phyloP scores from a whole-genome alignment of 2,329 filamentous ascomycete genomes.

The Trichoderma koningiopsis region DNA sequence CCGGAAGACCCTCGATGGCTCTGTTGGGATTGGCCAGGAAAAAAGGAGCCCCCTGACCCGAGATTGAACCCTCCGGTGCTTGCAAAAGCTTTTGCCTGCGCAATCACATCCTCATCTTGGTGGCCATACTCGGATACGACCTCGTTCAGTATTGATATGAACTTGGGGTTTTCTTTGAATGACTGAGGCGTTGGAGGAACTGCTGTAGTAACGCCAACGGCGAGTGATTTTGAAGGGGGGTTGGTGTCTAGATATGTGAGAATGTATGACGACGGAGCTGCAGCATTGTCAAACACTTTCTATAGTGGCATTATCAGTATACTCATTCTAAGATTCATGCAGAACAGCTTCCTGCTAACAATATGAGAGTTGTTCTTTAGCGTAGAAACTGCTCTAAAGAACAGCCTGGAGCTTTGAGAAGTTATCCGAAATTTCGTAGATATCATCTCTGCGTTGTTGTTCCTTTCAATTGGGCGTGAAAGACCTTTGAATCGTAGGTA shows the following conservation, averaged over 20 bases:
- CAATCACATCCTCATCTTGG: slow-evolving; percentile 56
- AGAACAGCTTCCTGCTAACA: slow-evolving; percentile 42
- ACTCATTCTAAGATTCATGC: slow-evolving; percentile 52
- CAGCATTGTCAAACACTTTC: slow-evolving; percentile 60
- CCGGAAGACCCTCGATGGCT: slow-evolving; percentile 38
- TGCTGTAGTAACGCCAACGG: slow-evolving; percentile 60
- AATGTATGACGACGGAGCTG: slow-evolving; percentile 51
- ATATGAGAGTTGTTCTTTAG: slow-evolving; percentile 56
- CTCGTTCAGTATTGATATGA: slow-evolving; percentile 60
- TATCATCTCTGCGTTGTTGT: slow-evolving; percentile 33
- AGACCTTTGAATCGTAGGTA: neutral
- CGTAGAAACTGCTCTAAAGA: slow-evolving; percentile 46
- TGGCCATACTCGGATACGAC: slow-evolving; percentile 59
- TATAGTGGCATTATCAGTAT: slow-evolving; percentile 37
- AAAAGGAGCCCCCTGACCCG: slow-evolving; percentile 55
- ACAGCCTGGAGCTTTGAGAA: slow-evolving; percentile 28
- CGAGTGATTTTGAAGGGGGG: slow-evolving; percentile 55
- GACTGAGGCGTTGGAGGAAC: slow-evolving; percentile 64
- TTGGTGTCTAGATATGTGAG: slow-evolving; percentile 62
- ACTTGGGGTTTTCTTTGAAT: slow-evolving; percentile 61
- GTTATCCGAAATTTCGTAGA: slow-evolving; percentile 32
- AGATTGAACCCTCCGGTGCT: slow-evolving; percentile 57
- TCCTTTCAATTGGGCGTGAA: slow-evolving; percentile 9
- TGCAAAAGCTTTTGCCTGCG: slow-evolving; percentile 63
- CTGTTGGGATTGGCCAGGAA: slow-evolving; percentile 47